Evolutionary conservation across 805 yeast genomes (phyloP).

Genomic region (Candida nemodendra): DNA sequence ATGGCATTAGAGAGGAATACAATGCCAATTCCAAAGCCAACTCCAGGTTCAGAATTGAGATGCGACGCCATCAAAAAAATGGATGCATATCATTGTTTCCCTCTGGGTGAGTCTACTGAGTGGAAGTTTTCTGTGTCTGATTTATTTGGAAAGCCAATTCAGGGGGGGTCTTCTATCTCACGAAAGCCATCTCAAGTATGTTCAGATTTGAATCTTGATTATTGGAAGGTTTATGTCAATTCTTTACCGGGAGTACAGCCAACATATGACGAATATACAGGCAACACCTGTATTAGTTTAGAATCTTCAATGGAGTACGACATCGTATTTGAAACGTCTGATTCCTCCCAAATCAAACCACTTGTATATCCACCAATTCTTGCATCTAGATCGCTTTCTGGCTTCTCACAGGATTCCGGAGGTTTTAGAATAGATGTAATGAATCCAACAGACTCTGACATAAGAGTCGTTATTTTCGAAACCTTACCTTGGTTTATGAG

Average conservation of each 20-base stretch:
- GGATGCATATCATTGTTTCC: slow-evolving; percentile 75
- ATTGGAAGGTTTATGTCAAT: slow-evolving; percentile 41
- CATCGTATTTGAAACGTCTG: slow-evolving; percentile 40
- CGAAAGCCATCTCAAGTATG: slow-evolving; percentile 42
- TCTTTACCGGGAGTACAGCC: slow-evolving; percentile 6
- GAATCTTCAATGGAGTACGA: slow-evolving; percentile 31
- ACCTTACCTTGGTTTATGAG: slow-evolving; percentile 92
- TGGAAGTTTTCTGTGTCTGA: slow-evolving; percentile 54
- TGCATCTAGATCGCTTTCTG: slow-evolving; percentile 85
- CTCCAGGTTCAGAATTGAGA: slow-evolving; percentile 61
- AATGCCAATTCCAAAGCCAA: slow-evolving; percentile 80
- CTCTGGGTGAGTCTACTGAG: slow-evolving; percentile 51
- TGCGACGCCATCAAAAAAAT: slow-evolving; percentile 66
- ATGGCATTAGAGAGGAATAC: slow-evolving; percentile 60
- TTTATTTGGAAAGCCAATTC: slow-evolving; percentile 66
- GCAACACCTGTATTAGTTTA: slow-evolving; percentile 25
- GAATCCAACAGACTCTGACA: slow-evolving; percentile 56
- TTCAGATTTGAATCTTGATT: slow-evolving; percentile 37
- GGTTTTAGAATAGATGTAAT: slow-evolving; percentile 76
- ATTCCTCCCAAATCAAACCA: slow-evolving; percentile 44
- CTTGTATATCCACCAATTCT: slow-evolving; percentile 55
- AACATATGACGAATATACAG: slow-evolving; percentile 1
- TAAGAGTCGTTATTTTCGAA: slow-evolving; percentile 66
- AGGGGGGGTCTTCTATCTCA: slow-evolving; percentile 64
- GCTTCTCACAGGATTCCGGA: slow-evolving; percentile 88